phyloP scores from a whole-genome alignment of 2,329 filamentous ascomycete species.

The Arachnomyces sp. region DNA sequence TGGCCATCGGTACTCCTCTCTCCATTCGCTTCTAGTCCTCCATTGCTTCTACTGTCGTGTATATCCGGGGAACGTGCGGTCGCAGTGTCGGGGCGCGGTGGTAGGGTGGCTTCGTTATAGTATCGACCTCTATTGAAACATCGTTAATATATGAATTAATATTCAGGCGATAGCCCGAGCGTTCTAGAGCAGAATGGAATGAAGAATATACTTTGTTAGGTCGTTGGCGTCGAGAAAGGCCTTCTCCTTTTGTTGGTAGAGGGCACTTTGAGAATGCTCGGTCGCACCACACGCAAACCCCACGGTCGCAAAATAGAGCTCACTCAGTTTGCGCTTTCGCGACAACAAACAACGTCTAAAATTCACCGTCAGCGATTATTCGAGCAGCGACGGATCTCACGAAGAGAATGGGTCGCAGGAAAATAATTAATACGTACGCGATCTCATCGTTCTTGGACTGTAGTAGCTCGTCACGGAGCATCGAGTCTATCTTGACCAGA shows the following conservation, averaged over 20 bases:
- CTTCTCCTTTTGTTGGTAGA: constrained; percentile 43
- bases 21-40: too few species aligned
- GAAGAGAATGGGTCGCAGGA: constrained; percentile 19
- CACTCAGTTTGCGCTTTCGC: constrained; percentile 84
- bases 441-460: constrained; percentile 45
- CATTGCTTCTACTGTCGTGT: constrained; percentile 7
- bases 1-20: too few species aligned
- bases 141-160: constrained; percentile 4
- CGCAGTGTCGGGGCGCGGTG: constrained; percentile 27
- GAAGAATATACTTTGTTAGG: constrained; percentile 46
- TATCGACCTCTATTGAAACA: constrained; percentile 43
- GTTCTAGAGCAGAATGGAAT: constrained; percentile 7
- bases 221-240: constrained; percentile 53
- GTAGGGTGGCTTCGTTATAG: constrained; percentile 51
- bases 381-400: constrained; percentile 12
- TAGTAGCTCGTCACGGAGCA: constrained; percentile 44
- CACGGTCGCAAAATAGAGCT: constrained; percentile 76
- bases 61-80: not conserved
- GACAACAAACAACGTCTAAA: constrained; percentile 57
- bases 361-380: constrained; percentile 31
- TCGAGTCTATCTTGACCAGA: constrained; percentile 41
- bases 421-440: constrained; percentile 38
- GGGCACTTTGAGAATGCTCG: constrained; percentile 51
- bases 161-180: constrained; percentile 1
- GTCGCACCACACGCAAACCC: constrained; percentile 36